Evolutionary conservation across 148 eudicot genomes (phyloP), one percentile per base, ranked within the genome.

Genomic region (Salicornia ramosissima): DNA sequence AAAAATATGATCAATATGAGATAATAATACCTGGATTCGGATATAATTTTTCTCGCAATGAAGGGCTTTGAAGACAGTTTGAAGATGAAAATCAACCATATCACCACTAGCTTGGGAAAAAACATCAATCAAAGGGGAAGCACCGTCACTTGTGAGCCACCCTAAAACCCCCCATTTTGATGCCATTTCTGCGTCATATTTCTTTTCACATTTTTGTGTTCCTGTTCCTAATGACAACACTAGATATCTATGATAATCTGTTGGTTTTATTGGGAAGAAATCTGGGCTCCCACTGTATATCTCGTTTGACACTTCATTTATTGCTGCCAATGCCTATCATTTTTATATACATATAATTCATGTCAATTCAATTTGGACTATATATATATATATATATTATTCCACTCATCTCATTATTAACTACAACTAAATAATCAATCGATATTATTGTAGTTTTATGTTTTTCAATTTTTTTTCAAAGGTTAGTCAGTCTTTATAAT

Each of bases 211-310:
- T 68, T 75, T 82, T 1, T 78, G 18, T 5, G 80, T 46, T 21
- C 85, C 80, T 0, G 79, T 82, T 12, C 88, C 85, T 22, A 85
- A 13, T 2, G 86, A 82, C 28, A 82, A 31, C 28, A 85, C 82
- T 40, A 82, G 6, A 26, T 72, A 73, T n/a, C 77, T 30, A 13
- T 71, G 54, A 64, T 78, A 79, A 2, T 81, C 83, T 21, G 67
- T 63, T 11, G 81, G 76, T 47, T 74, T 69, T 31, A 75, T 75
- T 0, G 78, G 75, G 56, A 46, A 70, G 64, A 79, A 84, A 56
- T 82, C 83, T 0, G 74, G 67, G 49, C 54, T 79, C 22, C 74
- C 78, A 1, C 64, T 29, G 18, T 54, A 46, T 18, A 80, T 78
- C 56, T 82, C 77, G 24, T 80, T 82, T 3, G 80, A 80, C 25